phyloP scores from a whole-genome alignment of 306 rosid genomes.

The Cajanus cajan region DNA sequence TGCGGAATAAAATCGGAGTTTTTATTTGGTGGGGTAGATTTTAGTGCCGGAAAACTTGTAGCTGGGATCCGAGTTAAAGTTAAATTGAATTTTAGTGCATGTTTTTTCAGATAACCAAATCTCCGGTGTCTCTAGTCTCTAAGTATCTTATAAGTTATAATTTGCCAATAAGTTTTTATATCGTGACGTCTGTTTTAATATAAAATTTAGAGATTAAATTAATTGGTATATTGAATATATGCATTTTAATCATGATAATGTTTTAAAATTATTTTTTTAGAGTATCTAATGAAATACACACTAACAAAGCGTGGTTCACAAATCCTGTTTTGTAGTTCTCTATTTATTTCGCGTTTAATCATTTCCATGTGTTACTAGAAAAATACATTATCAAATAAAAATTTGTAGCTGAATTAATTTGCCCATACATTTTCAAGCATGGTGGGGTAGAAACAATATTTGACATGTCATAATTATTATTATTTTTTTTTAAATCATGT shows the following conservation, averaged over 20 bases:
- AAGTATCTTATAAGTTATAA: background rate
- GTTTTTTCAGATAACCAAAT: background rate
- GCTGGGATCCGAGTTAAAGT: slow-evolving; percentile 17
- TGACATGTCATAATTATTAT: too few relatives aligned
- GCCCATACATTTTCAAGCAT: too few relatives aligned
- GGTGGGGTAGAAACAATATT: too few relatives aligned
- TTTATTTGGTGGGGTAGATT: slow-evolving; percentile 35
- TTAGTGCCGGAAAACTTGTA: slow-evolving; percentile 32
- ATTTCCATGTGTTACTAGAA: too few relatives aligned
- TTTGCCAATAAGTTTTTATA: too few relatives aligned
- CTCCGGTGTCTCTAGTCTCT: background rate
- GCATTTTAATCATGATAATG: background rate
- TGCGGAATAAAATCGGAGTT: slow-evolving; percentile 45
- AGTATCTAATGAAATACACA: background rate
- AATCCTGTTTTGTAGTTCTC: background rate
- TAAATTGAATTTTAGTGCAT: background rate
- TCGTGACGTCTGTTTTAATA: background rate
- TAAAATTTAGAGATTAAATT: background rate
- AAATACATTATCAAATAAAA: too few relatives aligned
- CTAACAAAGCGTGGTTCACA: background rate
- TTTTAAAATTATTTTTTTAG: background rate
- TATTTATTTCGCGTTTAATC: too few relatives aligned
- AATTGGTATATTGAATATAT: background rate
- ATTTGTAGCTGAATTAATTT: too few relatives aligned
- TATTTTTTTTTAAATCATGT: too few relatives aligned